A percentile compares a stretch with the other conserved stretches of the same genome.
Evolutionary conservation across 768 basidiomycete species (phyloP).

Genomic region (Auriscalpium vulgare): DNA sequence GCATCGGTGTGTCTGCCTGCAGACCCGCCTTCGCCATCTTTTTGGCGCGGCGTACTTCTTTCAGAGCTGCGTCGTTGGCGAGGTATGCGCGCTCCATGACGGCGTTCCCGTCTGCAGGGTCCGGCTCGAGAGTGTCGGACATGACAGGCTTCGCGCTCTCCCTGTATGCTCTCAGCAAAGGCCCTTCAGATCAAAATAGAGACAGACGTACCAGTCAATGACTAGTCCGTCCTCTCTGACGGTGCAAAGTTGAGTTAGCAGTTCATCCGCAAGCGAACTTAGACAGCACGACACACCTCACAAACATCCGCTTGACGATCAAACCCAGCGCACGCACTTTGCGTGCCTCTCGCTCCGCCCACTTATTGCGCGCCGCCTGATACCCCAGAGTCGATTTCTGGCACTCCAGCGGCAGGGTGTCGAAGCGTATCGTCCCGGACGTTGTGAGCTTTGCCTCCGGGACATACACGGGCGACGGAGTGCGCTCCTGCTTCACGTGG

Average conservation of each 20-base stretch:
- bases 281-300: slow-evolving; percentile 6
- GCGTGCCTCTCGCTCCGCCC: slow-evolving; percentile 7
- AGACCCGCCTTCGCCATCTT: background rate
- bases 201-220: slow-evolving; percentile 11
- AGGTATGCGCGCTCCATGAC: slow-evolving; percentile 6
- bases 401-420: slow-evolving; percentile 9
- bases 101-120: background rate
- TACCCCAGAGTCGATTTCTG: slow-evolving; percentile 1
- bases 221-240: slow-evolving; percentile 16
- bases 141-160: background rate
- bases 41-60: background rate
- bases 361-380: slow-evolving; percentile 4
- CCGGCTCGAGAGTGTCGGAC: background rate
- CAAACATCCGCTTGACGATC: slow-evolving; percentile 6
- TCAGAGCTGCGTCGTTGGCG: background rate
- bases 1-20: background rate
- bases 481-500: slow-evolving; percentile 9
- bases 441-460: background rate
- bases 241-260: background rate
- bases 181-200: background rate
- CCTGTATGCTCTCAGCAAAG: background rate
- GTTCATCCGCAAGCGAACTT: background rate
- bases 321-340: slow-evolving; percentile 5
- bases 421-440: slow-evolving; percentile 10
- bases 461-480: slow-evolving; percentile 6